Conservation (phyloP, 306 rosid genomes). For the Cicer chorassanicum region DNA sequence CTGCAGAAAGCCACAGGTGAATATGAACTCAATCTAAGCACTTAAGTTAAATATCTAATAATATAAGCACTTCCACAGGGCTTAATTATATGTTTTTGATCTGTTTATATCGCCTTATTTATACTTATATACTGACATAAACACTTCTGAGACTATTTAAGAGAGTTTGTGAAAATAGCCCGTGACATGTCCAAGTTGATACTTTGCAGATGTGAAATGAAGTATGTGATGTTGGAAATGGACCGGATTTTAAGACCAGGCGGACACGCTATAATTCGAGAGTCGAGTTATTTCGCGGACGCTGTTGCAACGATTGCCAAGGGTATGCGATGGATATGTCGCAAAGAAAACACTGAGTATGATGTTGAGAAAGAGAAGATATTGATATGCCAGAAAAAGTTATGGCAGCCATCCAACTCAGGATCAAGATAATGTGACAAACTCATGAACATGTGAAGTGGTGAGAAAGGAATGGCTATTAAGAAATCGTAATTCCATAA, state of each 20-base stretch:
- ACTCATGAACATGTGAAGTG: slow-evolving; percentile 33
- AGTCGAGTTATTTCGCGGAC: slow-evolving; percentile 77
- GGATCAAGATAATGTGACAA: slow-evolving; percentile 58
- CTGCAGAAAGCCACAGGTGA: slow-evolving; percentile 94
- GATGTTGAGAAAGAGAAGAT: slow-evolving; percentile 77
- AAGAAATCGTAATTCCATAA: slow-evolving; percentile 41
- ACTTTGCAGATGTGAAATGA: slow-evolving; percentile 84
- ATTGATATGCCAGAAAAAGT: slow-evolving; percentile 86
- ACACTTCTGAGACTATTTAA: not conserved
- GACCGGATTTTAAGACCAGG: slow-evolving; percentile 84
- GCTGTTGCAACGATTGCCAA: slow-evolving; percentile 69
- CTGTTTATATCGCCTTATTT: not conserved
- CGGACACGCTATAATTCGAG: slow-evolving; percentile 78
- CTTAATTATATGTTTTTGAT: not conserved
- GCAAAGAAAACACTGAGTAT: slow-evolving; percentile 73
- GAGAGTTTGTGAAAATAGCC: not conserved
- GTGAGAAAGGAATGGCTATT: slow-evolving; percentile 38
- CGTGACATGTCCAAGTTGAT: not conserved
- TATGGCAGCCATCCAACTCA: slow-evolving; percentile 74
- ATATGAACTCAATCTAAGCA: slow-evolving; percentile 4
- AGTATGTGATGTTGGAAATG: slow-evolving; percentile 89
- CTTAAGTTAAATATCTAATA: not conserved
- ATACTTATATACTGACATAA: not conserved
- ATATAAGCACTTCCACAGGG: not conserved
- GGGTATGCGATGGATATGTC: slow-evolving; percentile 87